Percentiles rank a stretch among this genome's conserved stretches.
These are phyloP conservation scores for Cercospora zeae-maydis DNA, from an alignment of 2,329 filamentous ascomycete species.

Conservation along the genomic window DNA sequence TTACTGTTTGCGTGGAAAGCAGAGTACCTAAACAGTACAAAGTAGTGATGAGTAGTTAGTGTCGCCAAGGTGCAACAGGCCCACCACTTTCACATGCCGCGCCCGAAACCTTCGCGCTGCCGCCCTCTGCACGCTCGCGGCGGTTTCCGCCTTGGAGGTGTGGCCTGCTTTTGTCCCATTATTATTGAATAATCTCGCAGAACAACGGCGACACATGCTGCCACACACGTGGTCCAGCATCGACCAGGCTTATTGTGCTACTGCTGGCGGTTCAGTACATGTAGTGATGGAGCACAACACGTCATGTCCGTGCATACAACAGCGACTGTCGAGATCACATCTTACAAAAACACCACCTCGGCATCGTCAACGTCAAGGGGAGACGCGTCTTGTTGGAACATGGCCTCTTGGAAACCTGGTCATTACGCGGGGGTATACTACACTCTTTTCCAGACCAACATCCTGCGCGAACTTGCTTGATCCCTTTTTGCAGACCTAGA, in stretches of 20 bases:
- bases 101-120: background rate
- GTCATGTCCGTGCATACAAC: too few species aligned
- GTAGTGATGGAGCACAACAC: background rate
- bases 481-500: slow-evolving; percentile 16
- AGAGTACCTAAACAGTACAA: too few species aligned
- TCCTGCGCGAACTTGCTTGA: background rate
- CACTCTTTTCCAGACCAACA: background rate
- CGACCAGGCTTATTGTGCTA: background rate
- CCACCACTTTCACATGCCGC: background rate
- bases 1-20: background rate
- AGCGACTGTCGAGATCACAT: background rate
- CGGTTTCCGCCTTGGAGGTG: background rate
- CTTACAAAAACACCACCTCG: background rate
- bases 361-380: background rate
- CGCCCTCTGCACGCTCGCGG: background rate
- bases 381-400: background rate
- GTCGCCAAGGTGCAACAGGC: too few species aligned
- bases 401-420: background rate
- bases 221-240: background rate
- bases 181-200: background rate
- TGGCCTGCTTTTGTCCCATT: background rate
- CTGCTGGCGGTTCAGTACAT: background rate
- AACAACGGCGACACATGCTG: background rate
- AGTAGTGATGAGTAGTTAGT: too few species aligned
- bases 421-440: slow-evolving; percentile 8